Percentiles rank a stretch among this genome's conserved stretches.
These are phyloP conservation scores for Tetrahymena thermophila DNA, from an alignment of 73 alveolate genomes.

Conservation along the genomic window DNA sequence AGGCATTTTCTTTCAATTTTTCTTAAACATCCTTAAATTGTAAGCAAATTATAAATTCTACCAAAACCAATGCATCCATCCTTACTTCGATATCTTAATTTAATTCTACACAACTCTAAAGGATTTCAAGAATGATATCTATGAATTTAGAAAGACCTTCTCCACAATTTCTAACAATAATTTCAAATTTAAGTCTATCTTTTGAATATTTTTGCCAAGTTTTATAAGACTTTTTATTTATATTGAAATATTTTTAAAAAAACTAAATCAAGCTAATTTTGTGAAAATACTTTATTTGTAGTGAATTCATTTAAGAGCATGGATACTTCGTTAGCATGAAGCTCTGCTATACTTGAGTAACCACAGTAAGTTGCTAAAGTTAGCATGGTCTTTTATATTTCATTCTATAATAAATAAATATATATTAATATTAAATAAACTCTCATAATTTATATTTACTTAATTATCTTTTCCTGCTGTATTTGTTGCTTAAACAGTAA, in stretches of 20 bases:
- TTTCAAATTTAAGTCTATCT: constrained; percentile 69
- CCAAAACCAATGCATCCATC: constrained; percentile 66
- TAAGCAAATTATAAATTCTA: constrained; percentile 51
- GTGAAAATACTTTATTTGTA: background rate
- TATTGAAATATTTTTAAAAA: background rate
- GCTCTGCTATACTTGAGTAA: constrained; percentile 60
- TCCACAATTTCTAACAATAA: constrained; percentile 67
- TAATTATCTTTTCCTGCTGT: background rate
- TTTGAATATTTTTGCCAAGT: constrained; percentile 65
- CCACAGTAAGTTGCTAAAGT: constrained; percentile 66
- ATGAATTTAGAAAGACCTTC: constrained; percentile 61
- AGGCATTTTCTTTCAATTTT: constrained; percentile 51
- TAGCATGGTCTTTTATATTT: constrained; percentile 43
- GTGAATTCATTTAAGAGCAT: constrained; percentile 60
- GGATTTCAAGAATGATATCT: constrained; percentile 59
- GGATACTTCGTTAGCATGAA: constrained; percentile 67
- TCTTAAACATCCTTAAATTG: constrained; percentile 51
- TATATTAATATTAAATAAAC: constrained; percentile 10
- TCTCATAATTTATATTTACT: background rate
- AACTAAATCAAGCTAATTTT: background rate
- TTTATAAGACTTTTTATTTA: constrained; percentile 44
- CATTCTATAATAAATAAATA: constrained; percentile 35
- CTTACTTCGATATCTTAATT: constrained; percentile 77
- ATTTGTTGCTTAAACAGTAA: background rate
- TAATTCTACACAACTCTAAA: constrained; percentile 60